Evolutionary conservation across 495 filamentous ascomycete species (phyloP), one percentile per base, ranked within the genome.

Genomic region (Lasiosphaeria ovina): DNA sequence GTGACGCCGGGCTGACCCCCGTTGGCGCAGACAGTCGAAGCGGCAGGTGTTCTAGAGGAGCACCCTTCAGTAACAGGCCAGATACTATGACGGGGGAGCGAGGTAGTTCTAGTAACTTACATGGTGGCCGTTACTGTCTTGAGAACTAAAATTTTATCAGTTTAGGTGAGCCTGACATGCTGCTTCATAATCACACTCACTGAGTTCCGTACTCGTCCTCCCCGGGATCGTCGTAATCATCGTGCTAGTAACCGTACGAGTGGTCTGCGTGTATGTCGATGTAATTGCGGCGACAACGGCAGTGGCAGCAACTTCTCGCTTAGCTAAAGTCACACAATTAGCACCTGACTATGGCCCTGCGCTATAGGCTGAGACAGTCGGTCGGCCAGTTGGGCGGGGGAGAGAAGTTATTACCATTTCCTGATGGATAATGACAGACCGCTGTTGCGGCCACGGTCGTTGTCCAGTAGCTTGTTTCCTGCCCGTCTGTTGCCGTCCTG

Each of bases 181-280:
- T 52, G 11, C 9, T 9, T 17, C 3, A 14, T 11, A 14, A 31
- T 3, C 3, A 36, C 10, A 57, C 75, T 67, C 35, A 76, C 73
- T 72, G 56, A 70, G 61, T 53, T 77, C 76, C 7, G 75, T 79
- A 0, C 66, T 70, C 1, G 74, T 77, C 49, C 55, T 55, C 3
- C 66, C 69, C 1, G 75, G 72, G 6, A 72, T 55, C 4, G 70
- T 74, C 7, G 76, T 77, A 17, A 67, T 54, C 5, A 61, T 55
- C 0, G 74, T 77, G 45, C 67, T 73, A 8, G 75, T 79, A 17
- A 77, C 68, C 0, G 76, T 79, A 38, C 63, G 71, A 14, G 75
- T 79, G 14, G 76, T 76, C 44, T 78, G 68, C 14, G 75, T 79
- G 50, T 69, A 66, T 0, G 76, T 76, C n/a, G 73, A 71, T 6